A percentile compares a stretch with the other conserved stretches of the same genome.
phyloP scores from a whole-genome alignment of 2,329 filamentous ascomycete species.

The Aspergillus glaucus region DNA sequence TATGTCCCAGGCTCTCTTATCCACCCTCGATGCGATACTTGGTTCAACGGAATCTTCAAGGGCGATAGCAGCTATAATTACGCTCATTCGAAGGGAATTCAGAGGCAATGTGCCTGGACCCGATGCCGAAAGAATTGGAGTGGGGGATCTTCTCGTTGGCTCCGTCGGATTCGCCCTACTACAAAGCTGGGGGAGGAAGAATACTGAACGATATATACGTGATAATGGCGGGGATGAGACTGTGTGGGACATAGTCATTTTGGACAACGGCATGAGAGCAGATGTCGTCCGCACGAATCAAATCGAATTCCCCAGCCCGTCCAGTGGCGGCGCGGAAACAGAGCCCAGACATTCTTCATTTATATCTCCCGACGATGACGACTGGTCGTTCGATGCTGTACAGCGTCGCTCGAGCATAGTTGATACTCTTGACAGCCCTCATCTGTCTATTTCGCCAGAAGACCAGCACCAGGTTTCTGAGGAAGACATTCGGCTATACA shows the following conservation, averaged over 20 bases:
- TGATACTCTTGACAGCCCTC: slow-evolving; percentile 19
- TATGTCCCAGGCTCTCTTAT: slow-evolving; percentile 40
- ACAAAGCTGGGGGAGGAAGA: slow-evolving; percentile 41
- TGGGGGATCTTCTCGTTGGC: slow-evolving; percentile 40
- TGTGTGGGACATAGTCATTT: slow-evolving; percentile 44
- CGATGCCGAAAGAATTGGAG: slow-evolving; percentile 33
- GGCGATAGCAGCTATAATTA: slow-evolving; percentile 44
- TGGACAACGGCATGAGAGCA: slow-evolving; percentile 41
- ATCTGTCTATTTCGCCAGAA: slow-evolving; percentile 28
- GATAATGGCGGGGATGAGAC: slow-evolving; percentile 38
- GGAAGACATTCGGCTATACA: slow-evolving; percentile 44
- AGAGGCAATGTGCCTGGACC: slow-evolving; percentile 28
- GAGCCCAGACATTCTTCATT: slow-evolving; percentile 50
- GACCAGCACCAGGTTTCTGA: slow-evolving; percentile 36
- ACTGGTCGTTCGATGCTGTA: slow-evolving; percentile 35
- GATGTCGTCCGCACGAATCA: slow-evolving; percentile 41
- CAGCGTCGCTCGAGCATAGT: slow-evolving; percentile 25
- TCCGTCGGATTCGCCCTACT: slow-evolving; percentile 41
- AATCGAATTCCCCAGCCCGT: slow-evolving; percentile 23
- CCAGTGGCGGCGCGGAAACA: slow-evolving; percentile 41
- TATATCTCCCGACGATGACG: slow-evolving; percentile 29
- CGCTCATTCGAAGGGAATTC: slow-evolving; percentile 41
- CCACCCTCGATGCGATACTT: slow-evolving; percentile 41
- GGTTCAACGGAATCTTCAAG: slow-evolving; percentile 45
- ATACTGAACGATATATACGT: slow-evolving; percentile 36